Conservation (phyloP, 2,329 filamentous ascomycete genomes). For the Elsinoe perseae region DNA sequence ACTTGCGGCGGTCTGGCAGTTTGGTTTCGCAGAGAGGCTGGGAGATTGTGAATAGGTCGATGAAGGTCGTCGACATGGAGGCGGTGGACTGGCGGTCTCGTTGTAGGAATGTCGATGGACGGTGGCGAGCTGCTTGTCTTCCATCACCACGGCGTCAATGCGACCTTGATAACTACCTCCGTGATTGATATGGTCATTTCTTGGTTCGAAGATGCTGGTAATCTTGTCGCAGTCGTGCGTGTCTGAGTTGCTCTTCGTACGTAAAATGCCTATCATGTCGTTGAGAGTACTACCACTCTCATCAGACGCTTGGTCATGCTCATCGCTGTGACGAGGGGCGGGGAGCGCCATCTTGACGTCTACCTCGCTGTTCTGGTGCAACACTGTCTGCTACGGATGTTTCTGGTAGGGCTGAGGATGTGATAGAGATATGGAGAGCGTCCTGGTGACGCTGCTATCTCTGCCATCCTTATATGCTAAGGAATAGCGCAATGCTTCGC, state of each 20-base stretch:
- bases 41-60: not conserved
- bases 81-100: too few species aligned
- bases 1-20: not conserved
- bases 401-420: too few species aligned
- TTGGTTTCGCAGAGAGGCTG: not conserved
- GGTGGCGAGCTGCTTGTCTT: not conserved
- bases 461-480: too few species aligned
- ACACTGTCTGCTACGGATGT: too few species aligned
- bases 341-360: not conserved
- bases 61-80: not conserved
- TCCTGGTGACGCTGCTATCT: too few species aligned
- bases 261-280: not conserved
- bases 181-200: not conserved
- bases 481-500: too few species aligned
- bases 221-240: not conserved
- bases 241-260: not conserved
- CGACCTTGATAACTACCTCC: not conserved
- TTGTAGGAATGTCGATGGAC: not conserved
- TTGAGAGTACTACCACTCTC: not conserved
- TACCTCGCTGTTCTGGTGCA: not conserved
- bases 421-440: too few species aligned
- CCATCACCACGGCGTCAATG: too few species aligned
- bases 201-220: not conserved
- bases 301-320: not conserved
- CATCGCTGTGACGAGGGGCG: not conserved